phyloP scores from a whole-genome alignment of 768 basidiomycete species.

The Tephrocybe sp. region DNA sequence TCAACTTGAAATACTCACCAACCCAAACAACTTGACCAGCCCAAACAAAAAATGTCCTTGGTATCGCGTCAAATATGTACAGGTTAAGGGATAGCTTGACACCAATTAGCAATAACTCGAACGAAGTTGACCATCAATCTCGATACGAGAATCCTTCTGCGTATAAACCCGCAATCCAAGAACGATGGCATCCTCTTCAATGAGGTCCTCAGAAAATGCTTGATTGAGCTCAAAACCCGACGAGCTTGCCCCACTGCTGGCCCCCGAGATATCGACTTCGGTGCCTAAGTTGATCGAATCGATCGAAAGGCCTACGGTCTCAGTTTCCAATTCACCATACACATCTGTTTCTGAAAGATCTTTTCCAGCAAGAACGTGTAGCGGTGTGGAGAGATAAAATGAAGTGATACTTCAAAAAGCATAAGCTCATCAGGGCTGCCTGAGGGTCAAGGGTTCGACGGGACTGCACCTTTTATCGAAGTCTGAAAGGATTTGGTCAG shows the following conservation, averaged over 20 bases:
- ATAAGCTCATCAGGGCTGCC: neutral
- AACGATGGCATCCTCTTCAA: neutral
- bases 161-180: constrained; percentile 8
- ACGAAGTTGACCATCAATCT: constrained; percentile 3
- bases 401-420: constrained; percentile 1
- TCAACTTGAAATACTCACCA: too few relatives aligned
- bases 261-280: neutral
- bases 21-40: too few relatives aligned
- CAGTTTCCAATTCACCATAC: neutral
- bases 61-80: too few relatives aligned
- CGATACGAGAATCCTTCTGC: neutral
- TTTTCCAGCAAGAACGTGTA: constrained; percentile 20
- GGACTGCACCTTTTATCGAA: constrained; percentile 13
- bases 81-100: too few relatives aligned
- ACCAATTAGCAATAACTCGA: too few relatives aligned
- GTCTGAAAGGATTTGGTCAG: constrained; percentile 1
- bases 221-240: too few relatives aligned
- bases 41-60: too few relatives aligned
- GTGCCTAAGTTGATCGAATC: neutral
- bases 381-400: constrained; percentile 16
- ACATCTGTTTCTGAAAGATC: constrained; percentile 19
- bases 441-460: neutral
- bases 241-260: neutral
- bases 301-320: neutral
- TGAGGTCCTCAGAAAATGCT: too few relatives aligned